These are phyloP conservation scores for Choiromyces venosus DNA, from an alignment of 495 filamentous ascomycete species.

Conservation along the genomic window DNA sequence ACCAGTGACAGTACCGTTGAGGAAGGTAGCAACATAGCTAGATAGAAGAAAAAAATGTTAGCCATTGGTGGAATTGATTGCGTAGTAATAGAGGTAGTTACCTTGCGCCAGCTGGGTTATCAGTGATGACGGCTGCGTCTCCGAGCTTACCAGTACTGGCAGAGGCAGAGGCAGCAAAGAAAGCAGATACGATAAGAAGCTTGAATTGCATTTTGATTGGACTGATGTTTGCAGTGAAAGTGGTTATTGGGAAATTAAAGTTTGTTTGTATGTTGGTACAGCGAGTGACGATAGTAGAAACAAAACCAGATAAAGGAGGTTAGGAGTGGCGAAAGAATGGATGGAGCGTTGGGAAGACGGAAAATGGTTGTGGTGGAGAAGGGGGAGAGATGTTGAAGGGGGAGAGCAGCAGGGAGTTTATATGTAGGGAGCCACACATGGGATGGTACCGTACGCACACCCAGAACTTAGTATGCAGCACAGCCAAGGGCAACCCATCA, in stretches of 20 bases:
- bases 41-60: conserved; percentile 9
- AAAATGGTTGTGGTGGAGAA: conserved; percentile 14
- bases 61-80: not conserved
- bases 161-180: conserved; percentile 29
- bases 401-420: conserved; percentile 30
- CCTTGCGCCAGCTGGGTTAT: conserved; percentile 36
- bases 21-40: conserved; percentile 42
- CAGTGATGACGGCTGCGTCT: conserved; percentile 26
- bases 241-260: conserved; percentile 17
- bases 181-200: conserved; percentile 29
- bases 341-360: not conserved
- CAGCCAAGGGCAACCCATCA: not conserved
- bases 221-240: conserved; percentile 2
- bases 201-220: conserved; percentile 38
- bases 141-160: conserved; percentile 24
- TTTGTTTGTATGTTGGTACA: conserved; percentile 5
- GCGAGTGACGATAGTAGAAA: conserved; percentile 16
- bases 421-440: conserved; percentile 13
- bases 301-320: not conserved
- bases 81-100: conserved; percentile 9
- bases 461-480: conserved; percentile 1
- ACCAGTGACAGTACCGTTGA: conserved; percentile 57
- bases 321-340: not conserved
- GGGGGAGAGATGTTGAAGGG: conserved; percentile 14
- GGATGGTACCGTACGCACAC: conserved; percentile 12